These are phyloP conservation scores for Discostella pseudostelligera DNA, from an alignment of 108 stramenopile genomes.

Conservation along the genomic window DNA sequence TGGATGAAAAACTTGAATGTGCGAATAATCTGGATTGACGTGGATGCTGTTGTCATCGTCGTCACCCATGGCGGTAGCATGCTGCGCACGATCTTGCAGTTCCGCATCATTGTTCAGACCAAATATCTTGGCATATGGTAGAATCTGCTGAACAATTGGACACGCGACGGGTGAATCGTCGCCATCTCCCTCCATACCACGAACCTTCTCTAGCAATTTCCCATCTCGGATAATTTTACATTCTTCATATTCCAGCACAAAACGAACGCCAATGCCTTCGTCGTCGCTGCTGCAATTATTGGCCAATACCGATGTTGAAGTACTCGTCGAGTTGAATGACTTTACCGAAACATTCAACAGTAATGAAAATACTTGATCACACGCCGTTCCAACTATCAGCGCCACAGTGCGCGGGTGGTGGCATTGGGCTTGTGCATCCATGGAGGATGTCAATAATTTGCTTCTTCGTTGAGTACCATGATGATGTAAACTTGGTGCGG, in stretches of 20 bases:
- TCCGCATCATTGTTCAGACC: background rate
- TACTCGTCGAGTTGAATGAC: background rate
- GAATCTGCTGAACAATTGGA: conserved; percentile 21
- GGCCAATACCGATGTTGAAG: background rate
- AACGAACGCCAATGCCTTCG: background rate
- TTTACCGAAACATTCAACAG: conserved; percentile 25
- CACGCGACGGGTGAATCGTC: background rate
- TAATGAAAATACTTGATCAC: conserved; percentile 32
- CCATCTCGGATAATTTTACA: conserved; percentile 14
- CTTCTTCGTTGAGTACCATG: background rate
- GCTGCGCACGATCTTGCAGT: background rate
- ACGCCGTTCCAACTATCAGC: conserved; percentile 27
- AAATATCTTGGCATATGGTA: conserved; percentile 14
- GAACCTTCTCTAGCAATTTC: conserved; percentile 5
- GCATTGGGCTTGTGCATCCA: no score
- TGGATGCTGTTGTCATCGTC: background rate
- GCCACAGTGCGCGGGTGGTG: conserved; percentile 16
- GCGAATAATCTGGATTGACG: conserved; percentile 10
- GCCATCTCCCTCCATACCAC: background rate
- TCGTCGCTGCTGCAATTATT: background rate
- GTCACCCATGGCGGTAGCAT: conserved; percentile 1
- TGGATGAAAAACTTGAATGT: conserved; percentile 32
- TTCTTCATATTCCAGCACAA: conserved; percentile 20
- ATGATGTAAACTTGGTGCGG: conserved; percentile 29
- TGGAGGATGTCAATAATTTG: background rate